Base-by-base conservation (phyloP, 768 basidiomycete genomes). In the Pleurotus cornucopiae region DNA sequence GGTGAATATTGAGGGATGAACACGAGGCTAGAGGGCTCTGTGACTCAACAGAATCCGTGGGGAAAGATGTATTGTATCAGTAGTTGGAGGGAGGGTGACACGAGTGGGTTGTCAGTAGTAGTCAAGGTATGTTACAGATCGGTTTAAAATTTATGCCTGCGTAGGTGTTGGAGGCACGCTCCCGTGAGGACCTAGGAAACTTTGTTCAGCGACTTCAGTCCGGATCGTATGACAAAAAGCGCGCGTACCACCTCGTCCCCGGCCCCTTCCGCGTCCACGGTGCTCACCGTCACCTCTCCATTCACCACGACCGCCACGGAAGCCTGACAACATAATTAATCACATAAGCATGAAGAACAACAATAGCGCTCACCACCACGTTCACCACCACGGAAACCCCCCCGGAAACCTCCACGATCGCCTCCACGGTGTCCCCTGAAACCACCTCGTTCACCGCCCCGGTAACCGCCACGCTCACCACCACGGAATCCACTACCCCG, bases 281-380 rank as follows among this genome's bases (percentile, higher is more conserved):
- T 74, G 71, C 23, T 66, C 67, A 18, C 77, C 77, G 7, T 72
- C 74, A 43, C 75, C 76, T 55, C 81, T 75, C 73, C 77, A 80
- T 46, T 80, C 82, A 25, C 79, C 76, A 55, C 75, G 64, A 18
- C 73, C 65, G 39, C 67, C 66, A 52, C 67, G 60, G 62, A 66
- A 73, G 37, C 69, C 73, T 71, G 20, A 21, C 46, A 39, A 54
- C 9, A 20, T n/a, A 34, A 46, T 49, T 12, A 21, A 49, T 52
- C 63, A 6, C 25, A 43, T n/a, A 43, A 14, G 46, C 23, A 5
- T 13, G 16, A 46, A 9, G 16, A 38, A 45, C 13, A 41, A 39
- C 54, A 25, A 58, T 55, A 46, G 57, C 26, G 46, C 55, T 16
- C 41, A 54, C 63, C 57, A 39, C 73, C 72, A 45, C 63, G 64